Evolutionary conservation across 192 early-diverging fungal genomes (phyloP), one percentile per base, ranked within the genome.

Genomic region (Backusella sp.): DNA sequence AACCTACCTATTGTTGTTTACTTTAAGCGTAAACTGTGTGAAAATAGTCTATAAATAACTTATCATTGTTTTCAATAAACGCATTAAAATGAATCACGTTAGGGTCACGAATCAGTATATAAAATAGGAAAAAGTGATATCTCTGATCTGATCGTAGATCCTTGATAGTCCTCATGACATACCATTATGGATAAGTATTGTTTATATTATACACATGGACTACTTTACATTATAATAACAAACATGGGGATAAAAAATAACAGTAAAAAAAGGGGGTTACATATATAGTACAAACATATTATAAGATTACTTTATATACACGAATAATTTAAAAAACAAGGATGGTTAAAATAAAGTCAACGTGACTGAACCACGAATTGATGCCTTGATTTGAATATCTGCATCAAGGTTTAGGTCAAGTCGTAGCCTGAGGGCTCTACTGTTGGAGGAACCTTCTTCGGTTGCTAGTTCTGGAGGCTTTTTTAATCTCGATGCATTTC

Each of bases 331-430:
- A 23, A 62, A 11, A 62, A 26, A 28, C 11, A 28, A 8, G 23
- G 4, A 28, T 62, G 4, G 62, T 69, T 68, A 68, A 44, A 71
- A 56, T 12, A 77, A 26, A 30, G 76, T 68, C 21, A 77, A 53
- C 15, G 28, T 77, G 52, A 77, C 56, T 39, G 68, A 68, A 62
- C 76, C 76, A 44, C 70, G 68, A 15, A 77, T 19, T 39, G 53
- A 66, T 7, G 76, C 76, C 26, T 77, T 77, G 53, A 77, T 19
- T 71, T 71, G 36, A 1, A 77, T 72, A 34, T 77, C 76, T 8
- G 68, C 52, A 66, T 77, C 76, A 46, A 77, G 70, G 52, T 77
- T 77, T 21, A 77, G 52, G 37, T 77, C 76, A 34, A 77, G 53
- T 66, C 76, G 68, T 17, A 77, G 70, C 26, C 69, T 36, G 12